Evolutionary conservation across 441 rosid genomes (phyloP), one percentile per base, ranked within the genome.

Genomic region (Croton laevigatus): DNA sequence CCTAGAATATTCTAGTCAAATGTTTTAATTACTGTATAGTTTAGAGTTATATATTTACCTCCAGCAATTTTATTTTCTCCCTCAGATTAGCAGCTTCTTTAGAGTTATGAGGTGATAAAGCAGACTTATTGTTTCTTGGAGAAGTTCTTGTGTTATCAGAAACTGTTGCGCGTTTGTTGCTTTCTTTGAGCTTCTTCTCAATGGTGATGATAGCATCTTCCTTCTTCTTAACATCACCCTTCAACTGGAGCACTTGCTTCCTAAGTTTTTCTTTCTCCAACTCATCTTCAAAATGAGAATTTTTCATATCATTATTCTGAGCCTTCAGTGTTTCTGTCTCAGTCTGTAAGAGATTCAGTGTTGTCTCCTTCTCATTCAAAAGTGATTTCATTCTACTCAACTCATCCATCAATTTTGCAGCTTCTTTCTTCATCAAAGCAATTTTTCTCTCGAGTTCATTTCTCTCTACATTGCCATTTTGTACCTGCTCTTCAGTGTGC

Each of bases 181-280:
- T 75, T 64, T 88, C 92, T 66, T 85, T 86, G 58, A 87, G 80
- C 79, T 80, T 88, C 87, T 85, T 92, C 80, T 91, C 97, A n/a
- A 80, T 51, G 66, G 66, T 65, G 38, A 69, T 66, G 64, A 81
- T 59, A 17, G 81, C 83, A 49, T 87, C 93, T 62, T 90, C 92
- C 77, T 85, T 89, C 83, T 84, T 91, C 86, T 83, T 87, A 59
- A 88, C 80, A 71, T 91, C 95, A 51, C 78, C 74, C 81, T 84
- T 87, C 48, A 87, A 75, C 62, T 81, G 87, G 59, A 67, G 63
- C 3, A 81, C 81, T 69, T 87, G 89, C 80, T 86, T 87, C 76
- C 80, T 82, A 27, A 89, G 85, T 59, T 85, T 91, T 79, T 88
- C 94, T 72, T 83, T 88, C 80, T 87, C 92, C 19, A 46, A 22